Evolutionary conservation across 257 asterid species (phyloP), one percentile per base, ranked within the genome.

Genomic region (Coffea eugenioides): DNA sequence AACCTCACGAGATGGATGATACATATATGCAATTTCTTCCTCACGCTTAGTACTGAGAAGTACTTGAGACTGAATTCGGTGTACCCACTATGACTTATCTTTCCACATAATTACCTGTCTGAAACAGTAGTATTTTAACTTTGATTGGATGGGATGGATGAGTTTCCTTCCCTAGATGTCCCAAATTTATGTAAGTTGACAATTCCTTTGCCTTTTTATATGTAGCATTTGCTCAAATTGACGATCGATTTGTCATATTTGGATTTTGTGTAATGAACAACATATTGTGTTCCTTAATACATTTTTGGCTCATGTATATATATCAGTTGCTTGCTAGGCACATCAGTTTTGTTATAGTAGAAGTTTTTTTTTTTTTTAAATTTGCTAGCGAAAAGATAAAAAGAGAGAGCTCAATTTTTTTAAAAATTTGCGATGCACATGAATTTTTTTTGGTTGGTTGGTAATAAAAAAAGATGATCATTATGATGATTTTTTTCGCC

Each of bases 1-100:
- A 56, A 85, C 86, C 36, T 85, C 87, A 21, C 74, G 80, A 67
- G 83, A 84, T 69, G 89, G 80, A 48, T 87, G 73, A 70, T 25
- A 70, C 31, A 74, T 31, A 70, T 31, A 73, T 31, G 54, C 54
- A 69, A 73, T 59, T 48, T n/a, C 27, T 39, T 48, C 39, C 8
- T 56, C 57, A 10, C 16, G 9, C 69, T 23, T 49, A 59, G 74
- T 68, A 72, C 69, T 23, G 61, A 59, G 74, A 71, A 75, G 69
- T 27, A 71, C 39, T 52, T 61, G 79, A 81, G 82, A 65, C 54
- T 71, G 41, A 59, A 43, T 75, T 23, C 46, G 41, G 8, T 70
- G 56, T 70, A 9, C 14, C 52, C n/a, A 6, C 46, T 5, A 36
- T 31, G 34, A 31, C 34, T 31, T 31, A 31, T 31, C 39, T 45